Evolutionary conservation across 2,329 filamentous ascomycete genomes (phyloP), one percentile per base, ranked within the genome.

Genomic region (Colletotrichum gigasporum): DNA sequence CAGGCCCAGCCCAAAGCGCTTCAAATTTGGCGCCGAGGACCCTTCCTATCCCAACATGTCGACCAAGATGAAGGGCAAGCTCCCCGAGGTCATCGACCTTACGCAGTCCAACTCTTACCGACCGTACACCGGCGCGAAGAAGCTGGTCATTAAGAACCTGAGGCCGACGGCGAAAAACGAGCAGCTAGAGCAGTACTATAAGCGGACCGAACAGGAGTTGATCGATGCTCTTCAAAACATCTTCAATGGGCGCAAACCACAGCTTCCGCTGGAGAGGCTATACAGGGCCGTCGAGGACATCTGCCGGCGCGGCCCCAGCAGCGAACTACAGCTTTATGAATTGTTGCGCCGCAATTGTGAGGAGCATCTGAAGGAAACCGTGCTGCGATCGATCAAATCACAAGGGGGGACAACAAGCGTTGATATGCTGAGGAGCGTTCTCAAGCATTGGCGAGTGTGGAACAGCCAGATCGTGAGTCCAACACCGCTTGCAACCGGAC

Each of bases 91-190:
- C 20, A 67, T 77, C 61, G 77, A 80, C 64, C 70, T 77, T 22
- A 74, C 75, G 42, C 70, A 71, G 63, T 68, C 65, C 22, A 72
- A 76, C 18, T 77, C 80, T 52, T 92, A 94, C 73, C 91, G 91
- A 69, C 90, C 93, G 11, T 88, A 92, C 71, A 83, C 85, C 10
- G 94, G 93, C 30, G 90, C 93, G 18, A 94, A 91, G 82, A 94
- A 91, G 78, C 86, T 99, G 45, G 87, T 95, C n/a, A 92, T 99
- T 71, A 97, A 97, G 85, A 98, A 97, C 75, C 85, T 97, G 68
- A 89, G 91, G 63, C 84, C 84, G 16, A 79, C 85, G n/a, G 84
- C 85, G 62, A 74, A 78, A 37, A 72, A 79, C 54, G 82, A 86
- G 57, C 87, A 93, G 70, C 86, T 91, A 18, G 88, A 91, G 67